A percentile compares a stretch with the other conserved stretches of the same genome.
Evolutionary conservation across 106 monocot species (phyloP).

Genomic region (Hemerocallis citrina): DNA sequence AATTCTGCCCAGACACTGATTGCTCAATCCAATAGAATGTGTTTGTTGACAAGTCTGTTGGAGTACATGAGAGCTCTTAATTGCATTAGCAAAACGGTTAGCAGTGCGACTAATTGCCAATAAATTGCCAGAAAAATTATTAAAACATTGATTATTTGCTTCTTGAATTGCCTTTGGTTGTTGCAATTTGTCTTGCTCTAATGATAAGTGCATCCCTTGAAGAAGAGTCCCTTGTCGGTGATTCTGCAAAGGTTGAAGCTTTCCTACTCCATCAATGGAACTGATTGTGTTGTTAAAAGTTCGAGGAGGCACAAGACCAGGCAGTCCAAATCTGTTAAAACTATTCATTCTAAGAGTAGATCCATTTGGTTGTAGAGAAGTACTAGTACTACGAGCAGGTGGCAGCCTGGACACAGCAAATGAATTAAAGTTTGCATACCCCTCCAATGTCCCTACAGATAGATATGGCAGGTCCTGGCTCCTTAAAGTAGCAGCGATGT

Average conservation of each 20-base stretch:
- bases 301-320: conserved; percentile 31
- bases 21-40: conserved; percentile 7
- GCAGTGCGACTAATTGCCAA: not conserved
- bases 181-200: conserved; percentile 27
- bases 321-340: conserved; percentile 25
- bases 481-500: conserved; percentile 48
- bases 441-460: conserved; percentile 36
- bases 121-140: conserved; percentile 12
- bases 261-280: conserved; percentile 30
- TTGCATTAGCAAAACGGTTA: conserved; percentile 14
- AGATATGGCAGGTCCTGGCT: conserved; percentile 46
- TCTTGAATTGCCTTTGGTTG: conserved; percentile 19
- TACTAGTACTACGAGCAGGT: conserved; percentile 13
- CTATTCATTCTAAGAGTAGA: conserved; percentile 28
- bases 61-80: conserved; percentile 11
- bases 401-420: conserved; percentile 23
- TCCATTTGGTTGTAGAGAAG: conserved; percentile 39
- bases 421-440: conserved; percentile 26
- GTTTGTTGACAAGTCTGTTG: conserved; percentile 15
- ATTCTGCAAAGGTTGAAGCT: conserved; percentile 20
- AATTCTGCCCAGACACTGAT: conserved; percentile 10
- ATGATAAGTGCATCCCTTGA: conserved; percentile 28
- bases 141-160: conserved; percentile 12
- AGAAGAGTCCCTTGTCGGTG: conserved; percentile 19
- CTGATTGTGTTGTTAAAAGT: conserved; percentile 25